Percentiles rank a stretch among this genome's conserved stretches.
Evolutionary conservation across 108 stramenopile genomes (phyloP).

Genomic region (Discostella pseudostelligera): DNA sequence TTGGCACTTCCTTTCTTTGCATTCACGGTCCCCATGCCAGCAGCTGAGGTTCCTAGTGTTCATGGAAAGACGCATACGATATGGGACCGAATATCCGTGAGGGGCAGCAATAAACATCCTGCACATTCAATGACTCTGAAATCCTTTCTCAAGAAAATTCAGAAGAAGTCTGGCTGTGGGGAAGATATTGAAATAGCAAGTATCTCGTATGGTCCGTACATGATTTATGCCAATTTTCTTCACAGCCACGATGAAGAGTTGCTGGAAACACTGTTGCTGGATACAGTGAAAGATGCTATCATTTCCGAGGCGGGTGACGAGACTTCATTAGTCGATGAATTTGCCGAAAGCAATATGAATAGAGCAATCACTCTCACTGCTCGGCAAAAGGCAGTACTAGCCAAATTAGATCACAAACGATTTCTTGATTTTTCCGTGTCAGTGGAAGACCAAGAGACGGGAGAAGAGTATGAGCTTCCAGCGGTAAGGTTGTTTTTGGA

Average conservation of each 20-base stretch:
- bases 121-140: constrained; percentile 53
- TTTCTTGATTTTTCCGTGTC: constrained; percentile 67
- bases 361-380: constrained; percentile 19
- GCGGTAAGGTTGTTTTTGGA: constrained; percentile 37
- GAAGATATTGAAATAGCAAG: constrained; percentile 61
- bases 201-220: constrained; percentile 67
- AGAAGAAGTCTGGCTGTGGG: constrained; percentile 45
- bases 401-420: constrained; percentile 29
- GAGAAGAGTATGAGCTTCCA: constrained; percentile 79
- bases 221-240: constrained; percentile 87
- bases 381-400: constrained; percentile 29
- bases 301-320: constrained; percentile 57
- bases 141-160: constrained; percentile 53
- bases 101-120: constrained; percentile 58
- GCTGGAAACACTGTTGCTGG: constrained; percentile 56
- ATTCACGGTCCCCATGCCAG: constrained; percentile 86
- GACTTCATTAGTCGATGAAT: constrained; percentile 20
- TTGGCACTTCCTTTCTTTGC: constrained; percentile 95
- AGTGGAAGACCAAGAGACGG: constrained; percentile 69
- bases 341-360: constrained; percentile 12
- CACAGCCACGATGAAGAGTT: constrained; percentile 73
- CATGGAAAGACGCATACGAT: constrained; percentile 77
- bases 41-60: constrained; percentile 60
- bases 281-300: constrained; percentile 60
- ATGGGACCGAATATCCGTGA: constrained; percentile 89